Evolutionary conservation across 768 basidiomycete genomes (phyloP).

Genomic region (Lactarius pseudohatsudake): DNA sequence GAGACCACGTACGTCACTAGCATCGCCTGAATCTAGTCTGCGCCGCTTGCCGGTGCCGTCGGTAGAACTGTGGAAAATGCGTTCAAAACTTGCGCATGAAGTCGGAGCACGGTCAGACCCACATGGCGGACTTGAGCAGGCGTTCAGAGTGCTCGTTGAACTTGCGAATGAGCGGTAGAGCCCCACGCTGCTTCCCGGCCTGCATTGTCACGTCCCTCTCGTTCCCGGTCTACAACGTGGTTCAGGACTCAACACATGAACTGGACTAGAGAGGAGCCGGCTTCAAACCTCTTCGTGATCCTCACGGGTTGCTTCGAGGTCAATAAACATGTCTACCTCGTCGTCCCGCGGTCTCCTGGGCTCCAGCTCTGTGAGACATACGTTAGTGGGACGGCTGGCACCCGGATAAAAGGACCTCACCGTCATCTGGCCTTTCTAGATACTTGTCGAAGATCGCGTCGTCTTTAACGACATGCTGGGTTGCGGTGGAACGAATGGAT

Average conservation of each 20-base stretch:
- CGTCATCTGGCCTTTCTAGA: constrained; percentile 94
- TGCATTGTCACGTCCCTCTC: constrained; percentile 94
- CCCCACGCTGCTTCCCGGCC: constrained; percentile 83
- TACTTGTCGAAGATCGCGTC: constrained; percentile 96
- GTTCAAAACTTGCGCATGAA: background rate
- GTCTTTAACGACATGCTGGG: constrained; percentile 82
- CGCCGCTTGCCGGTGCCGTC: constrained; percentile 61
- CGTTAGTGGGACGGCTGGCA: background rate
- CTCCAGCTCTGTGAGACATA: constrained; percentile 57
- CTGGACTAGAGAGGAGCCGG: constrained; percentile 9
- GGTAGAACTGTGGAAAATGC: constrained; percentile 39
- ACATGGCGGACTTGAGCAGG: constrained; percentile 79
- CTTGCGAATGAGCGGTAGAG: constrained; percentile 89
- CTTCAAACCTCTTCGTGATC: constrained; percentile 81
- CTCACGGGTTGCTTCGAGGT: constrained; percentile 83
- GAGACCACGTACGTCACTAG: constrained; percentile 43
- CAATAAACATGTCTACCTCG: constrained; percentile 73
- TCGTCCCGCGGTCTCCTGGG: constrained; percentile 69
- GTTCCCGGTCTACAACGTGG: constrained; percentile 69
- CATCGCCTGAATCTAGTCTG: constrained; percentile 43
- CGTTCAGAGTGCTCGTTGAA: constrained; percentile 98
- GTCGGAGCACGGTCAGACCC: constrained; percentile 31
- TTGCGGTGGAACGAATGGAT: constrained; percentile 82
- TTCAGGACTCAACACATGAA: constrained; percentile 7
- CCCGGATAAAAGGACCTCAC: constrained; percentile 43